phyloP scores from a whole-genome alignment of 179 eudicot genomes.

The Spergularia azorica region DNA sequence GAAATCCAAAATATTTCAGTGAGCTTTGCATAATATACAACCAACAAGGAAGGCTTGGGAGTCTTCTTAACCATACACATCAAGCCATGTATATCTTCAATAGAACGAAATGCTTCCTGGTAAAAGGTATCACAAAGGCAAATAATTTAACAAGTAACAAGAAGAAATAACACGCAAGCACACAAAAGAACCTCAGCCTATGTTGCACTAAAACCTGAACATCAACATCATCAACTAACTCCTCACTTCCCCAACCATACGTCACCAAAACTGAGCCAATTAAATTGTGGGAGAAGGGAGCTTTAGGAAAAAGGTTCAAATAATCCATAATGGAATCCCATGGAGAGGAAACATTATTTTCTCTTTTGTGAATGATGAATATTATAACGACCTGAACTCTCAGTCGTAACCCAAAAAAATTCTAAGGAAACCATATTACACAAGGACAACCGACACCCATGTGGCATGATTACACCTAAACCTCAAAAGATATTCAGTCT shows the following conservation, averaged over 20 bases:
- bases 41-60: conserved; percentile 84
- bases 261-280: neutral
- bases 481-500: neutral
- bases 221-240: neutral
- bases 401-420: neutral
- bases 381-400: neutral
- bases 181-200: neutral
- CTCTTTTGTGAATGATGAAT: neutral
- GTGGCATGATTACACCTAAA: neutral
- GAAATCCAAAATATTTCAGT: conserved; percentile 91
- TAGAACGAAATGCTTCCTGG: conserved; percentile 90
- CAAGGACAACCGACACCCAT: neutral
- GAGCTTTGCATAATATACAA: conserved; percentile 82
- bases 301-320: too few species aligned
- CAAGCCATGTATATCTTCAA: conserved; percentile 90
- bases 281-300: neutral
- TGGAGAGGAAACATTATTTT: neutral
- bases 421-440: neutral
- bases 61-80: conserved; percentile 89
- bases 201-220: neutral
- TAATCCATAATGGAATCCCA: neutral
- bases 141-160: too few species aligned
- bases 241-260: neutral
- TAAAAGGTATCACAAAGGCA: neutral
- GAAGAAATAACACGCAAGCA: conserved; percentile 7